Evolutionary conservation across 805 yeast genomes (phyloP).

Genomic region (Yamadazyma takamatsuzukensis): DNA sequence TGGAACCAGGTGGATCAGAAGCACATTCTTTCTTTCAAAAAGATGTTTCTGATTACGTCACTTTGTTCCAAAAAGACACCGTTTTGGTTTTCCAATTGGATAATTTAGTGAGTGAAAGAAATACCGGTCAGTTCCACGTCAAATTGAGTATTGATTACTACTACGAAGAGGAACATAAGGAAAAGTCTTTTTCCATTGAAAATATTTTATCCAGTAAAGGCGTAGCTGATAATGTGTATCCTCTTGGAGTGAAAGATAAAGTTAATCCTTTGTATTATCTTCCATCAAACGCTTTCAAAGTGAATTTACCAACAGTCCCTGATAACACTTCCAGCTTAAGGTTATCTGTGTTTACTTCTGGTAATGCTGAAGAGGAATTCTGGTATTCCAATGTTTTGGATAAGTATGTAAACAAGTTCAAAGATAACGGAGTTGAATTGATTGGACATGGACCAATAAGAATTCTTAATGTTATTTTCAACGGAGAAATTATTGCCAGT

Average conservation of each 20-base stretch:
- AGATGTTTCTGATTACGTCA: constrained; percentile 58
- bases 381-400: constrained; percentile 71
- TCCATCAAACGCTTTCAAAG: constrained; percentile 36
- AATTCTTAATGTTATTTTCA: constrained; percentile 56
- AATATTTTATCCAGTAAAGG: constrained; percentile 5
- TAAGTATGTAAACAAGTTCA: constrained; percentile 37
- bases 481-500: constrained; percentile 56
- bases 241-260: constrained; percentile 21
- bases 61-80: constrained; percentile 44
- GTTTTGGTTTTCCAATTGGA: constrained; percentile 57
- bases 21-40: constrained; percentile 51
- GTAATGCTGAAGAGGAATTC: constrained; percentile 78
- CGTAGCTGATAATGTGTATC: constrained; percentile 22
- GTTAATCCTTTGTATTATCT: constrained; percentile 37
- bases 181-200: too few relatives aligned
- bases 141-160: constrained; percentile 51
- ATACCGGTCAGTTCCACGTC: constrained; percentile 61
- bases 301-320: constrained; percentile 44
- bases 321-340: constrained; percentile 57
- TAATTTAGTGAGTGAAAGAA: constrained; percentile 50
- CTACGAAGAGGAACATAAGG: constrained; percentile 19
- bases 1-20: constrained; percentile 47
- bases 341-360: constrained; percentile 62
- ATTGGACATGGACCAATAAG: constrained; percentile 72
- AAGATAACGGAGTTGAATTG: constrained; percentile 28